These are phyloP conservation scores for Takakia lepidozioides DNA, from an alignment of 225 moss, liverwort and hornwort genomes.

Conservation along the genomic window DNA sequence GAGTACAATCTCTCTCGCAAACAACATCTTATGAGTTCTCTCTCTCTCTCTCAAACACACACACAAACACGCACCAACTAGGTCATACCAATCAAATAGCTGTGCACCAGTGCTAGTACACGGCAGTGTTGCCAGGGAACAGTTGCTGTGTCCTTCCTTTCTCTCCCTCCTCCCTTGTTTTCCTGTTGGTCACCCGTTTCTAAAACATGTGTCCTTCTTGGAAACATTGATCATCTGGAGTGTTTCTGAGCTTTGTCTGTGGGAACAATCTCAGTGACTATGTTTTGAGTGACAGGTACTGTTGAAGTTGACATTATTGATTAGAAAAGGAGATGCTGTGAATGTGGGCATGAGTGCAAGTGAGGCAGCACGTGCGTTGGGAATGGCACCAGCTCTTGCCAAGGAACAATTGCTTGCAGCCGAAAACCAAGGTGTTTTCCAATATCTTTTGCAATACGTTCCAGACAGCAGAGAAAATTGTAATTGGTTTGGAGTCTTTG, in stretches of 20 bases:
- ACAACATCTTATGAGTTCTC: too few relatives aligned
- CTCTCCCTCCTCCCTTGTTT: background rate
- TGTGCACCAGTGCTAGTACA: too few relatives aligned
- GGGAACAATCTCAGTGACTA: background rate
- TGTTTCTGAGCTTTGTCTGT: too few relatives aligned
- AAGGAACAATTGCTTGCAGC: conserved; percentile 92
- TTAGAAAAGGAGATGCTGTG: conserved; percentile 62
- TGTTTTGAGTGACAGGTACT: conserved; percentile 34
- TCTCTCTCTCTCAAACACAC: too few relatives aligned
- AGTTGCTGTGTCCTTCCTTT: background rate
- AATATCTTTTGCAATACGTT: background rate
- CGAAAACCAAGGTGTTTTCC: conserved; percentile 60
- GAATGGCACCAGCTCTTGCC: conserved; percentile 94
- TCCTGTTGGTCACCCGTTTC: background rate
- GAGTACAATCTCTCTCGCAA: too few relatives aligned
- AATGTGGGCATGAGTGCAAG: conserved; percentile 68
- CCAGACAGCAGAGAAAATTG: background rate
- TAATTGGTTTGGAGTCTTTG: background rate
- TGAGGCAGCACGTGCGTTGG: conserved; percentile 88
- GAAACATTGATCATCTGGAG: too few relatives aligned
- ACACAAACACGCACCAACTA: too few relatives aligned
- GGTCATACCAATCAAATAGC: too few relatives aligned
- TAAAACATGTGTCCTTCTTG: too few relatives aligned
- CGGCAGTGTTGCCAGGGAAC: background rate
- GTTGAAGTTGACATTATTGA: conserved; percentile 53